phyloP scores from a whole-genome alignment of 106 monocot genomes.

The Platanthera zijinensis region DNA sequence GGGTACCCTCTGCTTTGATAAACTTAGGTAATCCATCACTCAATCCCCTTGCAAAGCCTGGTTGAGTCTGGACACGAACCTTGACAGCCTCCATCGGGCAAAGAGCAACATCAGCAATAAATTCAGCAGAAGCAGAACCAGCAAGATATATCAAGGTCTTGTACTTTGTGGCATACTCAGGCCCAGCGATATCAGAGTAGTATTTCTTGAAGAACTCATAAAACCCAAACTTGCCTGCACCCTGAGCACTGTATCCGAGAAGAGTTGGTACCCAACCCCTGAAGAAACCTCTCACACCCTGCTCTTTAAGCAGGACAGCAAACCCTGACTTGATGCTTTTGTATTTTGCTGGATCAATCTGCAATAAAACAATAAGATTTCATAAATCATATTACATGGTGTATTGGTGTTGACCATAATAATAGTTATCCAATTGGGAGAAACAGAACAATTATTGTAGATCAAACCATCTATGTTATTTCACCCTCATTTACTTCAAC shows the following conservation, averaged over 20 bases:
- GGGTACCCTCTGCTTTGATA: conserved; percentile 20
- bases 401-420: not conserved
- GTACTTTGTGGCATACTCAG: conserved; percentile 59
- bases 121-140: conserved; percentile 48
- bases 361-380: not conserved
- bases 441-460: not conserved
- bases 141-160: conserved; percentile 67
- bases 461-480: not conserved
- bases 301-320: conserved; percentile 56
- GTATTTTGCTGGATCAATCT: conserved; percentile 68
- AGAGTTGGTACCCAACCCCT: conserved; percentile 67
- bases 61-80: conserved; percentile 37
- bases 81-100: conserved; percentile 45
- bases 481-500: too few species aligned
- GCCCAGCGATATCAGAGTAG: conserved; percentile 57
- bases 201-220: conserved; percentile 82
- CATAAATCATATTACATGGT: not conserved
- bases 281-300: conserved; percentile 64
- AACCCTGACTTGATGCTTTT: conserved; percentile 58
- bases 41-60: conserved; percentile 35
- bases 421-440: not conserved
- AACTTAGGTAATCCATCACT: conserved; percentile 26
- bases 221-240: conserved; percentile 65
- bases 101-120: conserved; percentile 39
- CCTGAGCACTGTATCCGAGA: conserved; percentile 69